Base-by-base conservation (phyloP, 495 filamentous ascomycete species). In the Hamigera avellanea region DNA sequence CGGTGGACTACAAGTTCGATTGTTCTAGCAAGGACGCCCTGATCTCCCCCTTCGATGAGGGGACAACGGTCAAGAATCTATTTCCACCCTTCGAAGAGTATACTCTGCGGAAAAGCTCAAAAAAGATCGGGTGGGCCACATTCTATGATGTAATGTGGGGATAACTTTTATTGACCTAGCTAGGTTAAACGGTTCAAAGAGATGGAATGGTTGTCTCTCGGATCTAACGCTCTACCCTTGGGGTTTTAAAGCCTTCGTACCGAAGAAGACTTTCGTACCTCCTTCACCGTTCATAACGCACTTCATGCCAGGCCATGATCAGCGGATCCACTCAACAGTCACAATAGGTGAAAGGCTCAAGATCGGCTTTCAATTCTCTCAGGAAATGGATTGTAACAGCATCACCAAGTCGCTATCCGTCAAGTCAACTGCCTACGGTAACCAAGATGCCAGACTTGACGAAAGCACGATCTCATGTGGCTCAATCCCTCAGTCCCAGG, bases 191-290 rank as follows among this genome's bases (percentile, higher is more conserved):
- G 45, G 42, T 12, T 46, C 43, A 13, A 32, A 33, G 10, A 41
- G 58, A 10, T 36, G 40, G 10, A 72, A 69, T 12, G 75, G 73
- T 8, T 78, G 75, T 47, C 35, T 73, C 21, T 37, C 44, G 15
- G 52, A 43, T 8, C 45, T 78, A 14, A 56, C 61, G 21, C 52
- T 77, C 42, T 36, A 56, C 8, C 57, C 70, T 0, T 80, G 60
- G 50, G 67, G 67, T 19, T 79, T 65, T 57, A 72, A 73, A 35
- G 68, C 65, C 12, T 74, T 72, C 41, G 75, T 78, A 1, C 74
- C 69, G 0, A 56, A 54, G 14, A 38, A 53, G 6, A 40, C 43
- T 8, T 76, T 58, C 42, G 37, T 68, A 3, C 33, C 42, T 10
- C 67, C 69, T 12, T 57, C 59, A 1, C 72, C 75, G 6, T 67